Conservation (phyloP, 768 basidiomycete species). For the Tricholoma matsutake region DNA sequence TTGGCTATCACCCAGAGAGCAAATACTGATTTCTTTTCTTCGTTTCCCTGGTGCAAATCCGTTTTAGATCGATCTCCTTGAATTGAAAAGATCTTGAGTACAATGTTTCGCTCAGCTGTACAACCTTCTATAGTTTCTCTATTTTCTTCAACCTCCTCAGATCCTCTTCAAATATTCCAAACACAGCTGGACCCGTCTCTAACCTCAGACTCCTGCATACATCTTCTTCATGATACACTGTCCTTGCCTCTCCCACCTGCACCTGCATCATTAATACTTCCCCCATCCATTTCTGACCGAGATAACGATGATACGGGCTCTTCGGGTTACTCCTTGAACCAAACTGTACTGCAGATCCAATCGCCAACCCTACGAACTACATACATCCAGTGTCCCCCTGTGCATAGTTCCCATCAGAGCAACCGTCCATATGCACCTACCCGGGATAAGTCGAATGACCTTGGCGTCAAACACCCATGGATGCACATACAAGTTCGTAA, state of each 20-base stretch:
- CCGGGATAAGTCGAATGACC: conserved; percentile 21
- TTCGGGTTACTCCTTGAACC: conserved; percentile 42
- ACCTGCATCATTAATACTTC: conserved; percentile 45
- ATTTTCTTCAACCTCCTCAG: conserved; percentile 69
- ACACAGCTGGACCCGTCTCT: conserved; percentile 44
- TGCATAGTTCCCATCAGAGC: conserved; percentile 7
- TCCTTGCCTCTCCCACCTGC: conserved; percentile 47
- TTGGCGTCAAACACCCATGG: conserved; percentile 71
- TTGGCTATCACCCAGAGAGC: background rate
- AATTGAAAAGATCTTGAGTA: background rate
- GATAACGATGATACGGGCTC: conserved; percentile 23
- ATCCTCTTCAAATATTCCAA: conserved; percentile 58
- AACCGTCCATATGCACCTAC: conserved; percentile 1
- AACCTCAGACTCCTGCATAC: conserved; percentile 61
- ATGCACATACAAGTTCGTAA: conserved; percentile 73
- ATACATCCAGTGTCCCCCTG: conserved; percentile 61
- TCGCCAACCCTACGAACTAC: conserved; percentile 70
- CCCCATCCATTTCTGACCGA: conserved; percentile 25
- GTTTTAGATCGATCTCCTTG: background rate
- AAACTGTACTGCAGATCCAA: conserved; percentile 77
- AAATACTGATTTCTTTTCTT: background rate
- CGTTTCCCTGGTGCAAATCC: background rate
- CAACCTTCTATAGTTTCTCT: conserved; percentile 67
- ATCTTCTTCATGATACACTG: conserved; percentile 57
- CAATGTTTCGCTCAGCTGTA: conserved; percentile 55